Percentiles rank a stretch among this genome's conserved stretches.
Conservation (phyloP, 1,284 basidiomycete species). For the Rhodofomes roseus region DNA sequence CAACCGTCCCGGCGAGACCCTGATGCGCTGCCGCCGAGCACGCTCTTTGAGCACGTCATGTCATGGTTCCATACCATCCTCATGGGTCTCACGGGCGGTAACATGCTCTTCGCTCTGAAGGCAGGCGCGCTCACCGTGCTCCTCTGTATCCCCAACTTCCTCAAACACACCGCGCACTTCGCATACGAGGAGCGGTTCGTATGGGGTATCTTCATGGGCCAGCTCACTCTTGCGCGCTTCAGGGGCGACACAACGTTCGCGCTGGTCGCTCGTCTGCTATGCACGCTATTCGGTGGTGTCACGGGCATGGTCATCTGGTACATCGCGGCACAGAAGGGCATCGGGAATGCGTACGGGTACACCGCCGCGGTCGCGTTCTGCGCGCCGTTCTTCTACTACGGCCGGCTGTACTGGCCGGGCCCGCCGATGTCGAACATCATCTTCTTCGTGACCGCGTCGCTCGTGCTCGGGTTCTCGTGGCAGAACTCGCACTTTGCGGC, state of each 20-base stretch:
- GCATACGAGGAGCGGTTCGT: conserved; percentile 45
- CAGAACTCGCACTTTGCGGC: conserved; percentile 50
- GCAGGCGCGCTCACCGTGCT: conserved; percentile 54
- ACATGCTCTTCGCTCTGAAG: conserved; percentile 75
- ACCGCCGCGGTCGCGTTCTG: conserved; percentile 66
- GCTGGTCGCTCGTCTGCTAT: conserved; percentile 57
- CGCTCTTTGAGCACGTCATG: conserved; percentile 49
- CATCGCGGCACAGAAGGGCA: conserved; percentile 61
- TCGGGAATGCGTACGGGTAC: conserved; percentile 73
- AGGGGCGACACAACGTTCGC: conserved; percentile 77
- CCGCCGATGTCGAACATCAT: conserved; percentile 73
- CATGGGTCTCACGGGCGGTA: conserved; percentile 47
- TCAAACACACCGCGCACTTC: conserved; percentile 51
- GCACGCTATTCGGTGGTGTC: conserved; percentile 69
- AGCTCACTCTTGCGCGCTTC: conserved; percentile 65
- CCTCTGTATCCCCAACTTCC: conserved; percentile 55
- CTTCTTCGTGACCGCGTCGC: conserved; percentile 64
- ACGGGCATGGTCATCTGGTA: conserved; percentile 76
- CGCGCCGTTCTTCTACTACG: conserved; percentile 69
- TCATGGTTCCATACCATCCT: conserved; percentile 40
- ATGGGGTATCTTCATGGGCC: conserved; percentile 61
- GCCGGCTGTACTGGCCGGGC: conserved; percentile 72
- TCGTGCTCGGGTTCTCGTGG: conserved; percentile 77
- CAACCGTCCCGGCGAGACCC: conserved; percentile 61
- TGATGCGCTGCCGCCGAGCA: conserved; percentile 68